Conservation (phyloP, 257 asterid genomes). For the Ehretia macrophylla region DNA sequence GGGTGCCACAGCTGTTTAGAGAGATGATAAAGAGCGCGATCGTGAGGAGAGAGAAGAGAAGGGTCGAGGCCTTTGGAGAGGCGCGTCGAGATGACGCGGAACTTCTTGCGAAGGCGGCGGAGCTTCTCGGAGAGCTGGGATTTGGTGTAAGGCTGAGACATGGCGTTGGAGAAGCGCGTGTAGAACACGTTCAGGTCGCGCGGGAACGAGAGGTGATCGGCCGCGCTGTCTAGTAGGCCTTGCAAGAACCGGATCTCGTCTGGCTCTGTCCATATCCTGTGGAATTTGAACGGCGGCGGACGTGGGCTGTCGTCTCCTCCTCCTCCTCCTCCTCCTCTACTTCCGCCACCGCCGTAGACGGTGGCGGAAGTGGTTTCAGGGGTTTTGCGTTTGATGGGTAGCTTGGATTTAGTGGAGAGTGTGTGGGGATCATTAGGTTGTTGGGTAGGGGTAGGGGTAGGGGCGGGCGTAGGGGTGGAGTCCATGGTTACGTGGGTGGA, state of each 20-base stretch:
- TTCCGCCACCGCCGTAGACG: neutral
- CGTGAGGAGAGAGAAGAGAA: constrained; percentile 54
- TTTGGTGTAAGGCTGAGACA: constrained; percentile 80
- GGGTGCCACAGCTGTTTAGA: constrained; percentile 71
- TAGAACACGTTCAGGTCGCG: constrained; percentile 63
- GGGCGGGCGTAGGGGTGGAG: constrained; percentile 51
- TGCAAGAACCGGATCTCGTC: constrained; percentile 83
- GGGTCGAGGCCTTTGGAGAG: constrained; percentile 48
- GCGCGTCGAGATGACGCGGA: constrained; percentile 53
- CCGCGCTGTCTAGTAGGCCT: constrained; percentile 52
- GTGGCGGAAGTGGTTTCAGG: constrained; percentile 26
- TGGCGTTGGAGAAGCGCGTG: constrained; percentile 60
- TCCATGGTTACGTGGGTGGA: constrained; percentile 33
- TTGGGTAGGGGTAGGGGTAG: constrained; percentile 43
- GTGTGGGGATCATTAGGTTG: constrained; percentile 10
- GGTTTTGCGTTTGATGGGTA: constrained; percentile 80
- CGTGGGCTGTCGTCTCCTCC: constrained; percentile 2
- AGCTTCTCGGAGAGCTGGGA: constrained; percentile 85
- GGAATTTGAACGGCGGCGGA: constrained; percentile 69
- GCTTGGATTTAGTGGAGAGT: constrained; percentile 45
- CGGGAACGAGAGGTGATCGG: constrained; percentile 51
- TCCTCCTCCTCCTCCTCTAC: neutral
- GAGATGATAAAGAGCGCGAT: constrained; percentile 55
- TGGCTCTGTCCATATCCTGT: constrained; percentile 83
- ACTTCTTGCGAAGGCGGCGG: constrained; percentile 73